phyloP scores from a whole-genome alignment of 768 basidiomycete genomes.

The Termitomyces sp. region DNA sequence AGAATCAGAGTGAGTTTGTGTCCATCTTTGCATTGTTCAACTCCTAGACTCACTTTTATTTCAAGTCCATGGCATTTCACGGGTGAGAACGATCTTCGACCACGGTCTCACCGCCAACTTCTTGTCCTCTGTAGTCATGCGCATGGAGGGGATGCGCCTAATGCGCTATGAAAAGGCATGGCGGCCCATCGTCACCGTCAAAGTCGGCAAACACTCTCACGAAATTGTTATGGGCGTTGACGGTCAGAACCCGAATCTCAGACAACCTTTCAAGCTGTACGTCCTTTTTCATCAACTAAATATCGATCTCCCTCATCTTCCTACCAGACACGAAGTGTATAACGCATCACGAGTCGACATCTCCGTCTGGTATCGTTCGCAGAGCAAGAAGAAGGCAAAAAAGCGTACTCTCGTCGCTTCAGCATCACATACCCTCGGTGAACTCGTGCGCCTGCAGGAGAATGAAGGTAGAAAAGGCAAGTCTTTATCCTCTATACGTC shows the following conservation, averaged over 20 bases:
- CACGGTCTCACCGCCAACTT: not conserved
- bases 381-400: constrained; percentile 62
- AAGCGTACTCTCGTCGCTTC: constrained; percentile 54
- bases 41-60: not conserved
- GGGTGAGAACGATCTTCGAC: constrained; percentile 15
- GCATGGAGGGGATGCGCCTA: constrained; percentile 40
- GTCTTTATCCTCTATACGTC: constrained; percentile 15
- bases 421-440: constrained; percentile 47
- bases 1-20: constrained; percentile 3
- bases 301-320: not conserved
- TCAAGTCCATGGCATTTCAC: constrained; percentile 32
- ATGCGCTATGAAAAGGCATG: constrained; percentile 62
- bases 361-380: constrained; percentile 53
- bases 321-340: constrained; percentile 36
- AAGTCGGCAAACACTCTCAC: constrained; percentile 49
- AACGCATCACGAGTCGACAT: constrained; percentile 45
- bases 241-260: constrained; percentile 69
- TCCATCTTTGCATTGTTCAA: too few species aligned
- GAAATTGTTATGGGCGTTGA: constrained; percentile 63
- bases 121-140: constrained; percentile 30
- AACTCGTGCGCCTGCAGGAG: constrained; percentile 49
- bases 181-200: constrained; percentile 62
- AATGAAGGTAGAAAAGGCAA: constrained; percentile 35
- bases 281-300: constrained; percentile 19
- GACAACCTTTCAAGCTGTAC: constrained; percentile 50